phyloP scores from a whole-genome alignment of 306 rosid species.

The Lithocarpus polystachyus region DNA sequence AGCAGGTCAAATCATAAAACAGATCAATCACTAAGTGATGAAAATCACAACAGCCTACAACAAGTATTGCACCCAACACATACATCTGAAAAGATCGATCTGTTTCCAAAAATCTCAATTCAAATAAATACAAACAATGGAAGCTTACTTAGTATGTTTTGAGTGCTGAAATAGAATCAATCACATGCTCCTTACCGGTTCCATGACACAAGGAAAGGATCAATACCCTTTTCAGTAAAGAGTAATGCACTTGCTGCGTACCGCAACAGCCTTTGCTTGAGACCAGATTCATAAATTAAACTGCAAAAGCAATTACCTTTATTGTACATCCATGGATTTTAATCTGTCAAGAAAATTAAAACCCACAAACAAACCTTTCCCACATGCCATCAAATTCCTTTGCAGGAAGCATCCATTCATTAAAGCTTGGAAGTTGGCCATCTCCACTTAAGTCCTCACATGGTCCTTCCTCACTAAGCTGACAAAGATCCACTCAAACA shows the following conservation, averaged over 20 bases:
- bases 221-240: slow-evolving; percentile 89
- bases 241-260: slow-evolving; percentile 93
- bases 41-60: not conserved
- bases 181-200: slow-evolving; percentile 60
- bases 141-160: not conserved
- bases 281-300: slow-evolving; percentile 87
- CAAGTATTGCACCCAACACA: not conserved
- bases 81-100: not conserved
- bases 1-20: not conserved
- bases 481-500: slow-evolving; percentile 34
- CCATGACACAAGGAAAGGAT: slow-evolving; percentile 95
- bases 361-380: slow-evolving; percentile 74
- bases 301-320: slow-evolving; percentile 45
- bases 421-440: slow-evolving; percentile 85
- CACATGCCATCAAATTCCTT: slow-evolving; percentile 96
- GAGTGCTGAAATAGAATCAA: not conserved
- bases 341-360: slow-evolving; percentile 15
- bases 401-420: slow-evolving; percentile 96
- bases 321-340: slow-evolving; percentile 12
- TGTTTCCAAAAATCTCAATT: not conserved
- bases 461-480: slow-evolving; percentile 97
- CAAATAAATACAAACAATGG: not conserved
- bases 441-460: slow-evolving; percentile 83
- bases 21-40: not conserved
- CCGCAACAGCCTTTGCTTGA: slow-evolving; percentile 77